Percentiles rank a stretch among this genome's conserved stretches.
Evolutionary conservation across 2,329 filamentous ascomycete species (phyloP).

Genomic region (Aspergillus tubingensis): DNA sequence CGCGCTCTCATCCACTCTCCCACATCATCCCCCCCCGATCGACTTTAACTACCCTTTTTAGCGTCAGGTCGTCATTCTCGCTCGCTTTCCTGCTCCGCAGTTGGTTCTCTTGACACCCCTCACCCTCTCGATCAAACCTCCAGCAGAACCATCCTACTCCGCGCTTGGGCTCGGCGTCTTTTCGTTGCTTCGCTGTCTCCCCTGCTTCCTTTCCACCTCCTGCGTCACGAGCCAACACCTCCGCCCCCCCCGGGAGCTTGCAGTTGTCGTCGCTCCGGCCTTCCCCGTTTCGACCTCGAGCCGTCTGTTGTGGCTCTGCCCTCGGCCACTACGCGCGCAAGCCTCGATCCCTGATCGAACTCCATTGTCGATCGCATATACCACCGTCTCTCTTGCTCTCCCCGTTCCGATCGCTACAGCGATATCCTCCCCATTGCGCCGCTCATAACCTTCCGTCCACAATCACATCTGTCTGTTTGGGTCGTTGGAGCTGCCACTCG

Average conservation of each 20-base stretch:
- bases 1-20: conserved; percentile 25
- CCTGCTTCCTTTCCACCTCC: conserved; percentile 17
- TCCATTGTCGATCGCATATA: conserved; percentile 16
- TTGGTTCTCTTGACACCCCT: conserved; percentile 27
- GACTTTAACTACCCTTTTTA: conserved; percentile 27
- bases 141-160: conserved; percentile 11
- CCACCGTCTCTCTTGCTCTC: conserved; percentile 14
- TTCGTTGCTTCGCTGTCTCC: conserved; percentile 12
- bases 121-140: conserved; percentile 17
- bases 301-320: conserved; percentile 13
- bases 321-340: conserved; percentile 16
- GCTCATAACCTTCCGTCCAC: not conserved
- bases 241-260: conserved; percentile 22
- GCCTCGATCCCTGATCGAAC: conserved; percentile 23
- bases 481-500: conserved; percentile 5
- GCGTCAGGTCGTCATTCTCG: conserved; percentile 28
- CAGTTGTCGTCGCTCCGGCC: conserved; percentile 24
- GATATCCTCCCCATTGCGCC: conserved; percentile 12
- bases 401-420: not conserved
- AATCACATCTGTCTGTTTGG: conserved; percentile 5
- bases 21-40: conserved; percentile 27
- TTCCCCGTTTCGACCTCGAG: conserved; percentile 19
- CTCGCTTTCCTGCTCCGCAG: conserved; percentile 28
- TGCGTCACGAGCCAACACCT: conserved; percentile 24
- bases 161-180: conserved; percentile 13